Evolutionary conservation across 495 filamentous ascomycete genomes (phyloP).

Genomic region (Pseudotulostoma volvatum): DNA sequence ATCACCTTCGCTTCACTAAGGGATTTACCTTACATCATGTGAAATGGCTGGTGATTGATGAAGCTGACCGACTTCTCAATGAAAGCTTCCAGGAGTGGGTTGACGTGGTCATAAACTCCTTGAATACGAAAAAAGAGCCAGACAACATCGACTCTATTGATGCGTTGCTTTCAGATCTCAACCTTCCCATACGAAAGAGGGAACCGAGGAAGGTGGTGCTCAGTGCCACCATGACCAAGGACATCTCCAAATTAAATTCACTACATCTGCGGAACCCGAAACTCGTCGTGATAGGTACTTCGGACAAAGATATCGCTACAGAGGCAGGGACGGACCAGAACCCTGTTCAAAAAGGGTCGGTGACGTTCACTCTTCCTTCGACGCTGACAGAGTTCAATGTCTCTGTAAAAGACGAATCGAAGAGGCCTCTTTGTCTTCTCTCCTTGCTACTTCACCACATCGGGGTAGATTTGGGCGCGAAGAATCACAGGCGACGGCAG

Average conservation of each 20-base stretch:
- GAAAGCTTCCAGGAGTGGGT: slow-evolving; percentile 92
- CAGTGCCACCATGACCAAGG: slow-evolving; percentile 86
- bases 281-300: slow-evolving; percentile 49
- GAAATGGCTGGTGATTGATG: slow-evolving; percentile 80
- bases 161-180: slow-evolving; percentile 20
- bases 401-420: slow-evolving; percentile 51
- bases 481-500: neutral
- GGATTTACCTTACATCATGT: slow-evolving; percentile 62
- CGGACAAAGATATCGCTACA: slow-evolving; percentile 14
- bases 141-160: slow-evolving; percentile 34
- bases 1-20: slow-evolving; percentile 69
- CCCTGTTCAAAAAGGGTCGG: slow-evolving; percentile 11
- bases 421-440: slow-evolving; percentile 74
- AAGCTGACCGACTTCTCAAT: slow-evolving; percentile 80
- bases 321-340: neutral
- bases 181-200: slow-evolving; percentile 20
- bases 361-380: slow-evolving; percentile 42
- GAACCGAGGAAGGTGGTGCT: slow-evolving; percentile 58
- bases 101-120: slow-evolving; percentile 46
- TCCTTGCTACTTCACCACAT: slow-evolving; percentile 24
- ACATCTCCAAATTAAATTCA: slow-evolving; percentile 61
- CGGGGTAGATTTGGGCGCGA: slow-evolving; percentile 10
- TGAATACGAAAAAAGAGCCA: slow-evolving; percentile 35
- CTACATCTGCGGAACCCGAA: slow-evolving; percentile 59
- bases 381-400: slow-evolving; percentile 57